These are phyloP conservation scores for Leccinum sublutescens DNA, from an alignment of 768 basidiomycete genomes.

Conservation along the genomic window DNA sequence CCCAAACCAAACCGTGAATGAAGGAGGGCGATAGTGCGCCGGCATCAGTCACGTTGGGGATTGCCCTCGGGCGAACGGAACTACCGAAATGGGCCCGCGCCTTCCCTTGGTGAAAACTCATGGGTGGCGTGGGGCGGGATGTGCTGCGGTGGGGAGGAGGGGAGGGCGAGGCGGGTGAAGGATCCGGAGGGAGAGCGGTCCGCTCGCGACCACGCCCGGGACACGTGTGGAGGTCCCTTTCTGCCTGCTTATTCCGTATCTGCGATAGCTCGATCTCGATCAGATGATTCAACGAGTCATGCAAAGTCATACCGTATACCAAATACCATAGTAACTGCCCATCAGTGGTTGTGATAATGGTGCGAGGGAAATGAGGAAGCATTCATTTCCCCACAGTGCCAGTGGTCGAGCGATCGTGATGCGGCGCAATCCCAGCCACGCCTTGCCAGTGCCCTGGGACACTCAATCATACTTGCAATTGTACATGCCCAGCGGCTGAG, in stretches of 20 bases:
- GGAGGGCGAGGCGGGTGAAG: too few relatives aligned
- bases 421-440: conserved; percentile 8
- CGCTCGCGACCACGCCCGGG: not conserved
- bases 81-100: not conserved
- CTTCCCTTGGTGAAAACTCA: not conserved
- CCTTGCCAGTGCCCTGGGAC: not conserved
- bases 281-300: not conserved
- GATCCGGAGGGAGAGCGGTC: too few relatives aligned
- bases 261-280: not conserved
- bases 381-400: conserved; percentile 3
- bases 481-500: not conserved
- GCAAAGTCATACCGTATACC: not conserved
- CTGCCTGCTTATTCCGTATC: too few relatives aligned
- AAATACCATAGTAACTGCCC: not conserved
- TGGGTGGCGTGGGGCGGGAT: not conserved
- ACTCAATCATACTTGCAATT: conserved; percentile 14
- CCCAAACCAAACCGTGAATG: too few relatives aligned
- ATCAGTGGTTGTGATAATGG: conserved; percentile 4
- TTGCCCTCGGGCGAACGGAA: conserved; percentile 11
- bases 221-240: too few relatives aligned
- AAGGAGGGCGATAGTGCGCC: conserved; percentile 8
- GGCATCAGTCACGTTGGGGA: conserved; percentile 7
- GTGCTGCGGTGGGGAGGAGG: not conserved
- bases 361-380: conserved; percentile 20
- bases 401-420: conserved; percentile 4